A percentile compares a stretch with the other conserved stretches of the same genome.
phyloP scores from a whole-genome alignment of 805 yeast species.

The Kuraishia capsulata region DNA sequence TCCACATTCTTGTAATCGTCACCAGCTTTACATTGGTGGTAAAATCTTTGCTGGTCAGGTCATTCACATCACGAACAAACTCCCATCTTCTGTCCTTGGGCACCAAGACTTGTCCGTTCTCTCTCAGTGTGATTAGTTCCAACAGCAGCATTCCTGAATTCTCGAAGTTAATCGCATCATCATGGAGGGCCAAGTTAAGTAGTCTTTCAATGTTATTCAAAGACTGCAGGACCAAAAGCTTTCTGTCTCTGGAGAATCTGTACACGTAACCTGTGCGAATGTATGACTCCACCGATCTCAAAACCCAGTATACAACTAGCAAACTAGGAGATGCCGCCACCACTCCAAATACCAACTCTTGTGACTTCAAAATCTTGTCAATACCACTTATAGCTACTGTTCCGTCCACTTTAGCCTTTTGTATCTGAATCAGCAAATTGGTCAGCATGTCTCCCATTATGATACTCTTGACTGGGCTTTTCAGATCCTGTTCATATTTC shows the following conservation, averaged over 20 bases:
- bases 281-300: slow-evolving; percentile 20
- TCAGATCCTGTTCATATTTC: slow-evolving; percentile 69
- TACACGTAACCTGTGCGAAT: slow-evolving; percentile 27
- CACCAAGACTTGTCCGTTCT: slow-evolving; percentile 35
- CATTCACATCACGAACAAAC: slow-evolving; percentile 59
- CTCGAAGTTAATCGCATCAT: slow-evolving; percentile 18
- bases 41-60: slow-evolving; percentile 35
- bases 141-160: slow-evolving; percentile 57
- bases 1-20: slow-evolving; percentile 52
- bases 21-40: slow-evolving; percentile 29
- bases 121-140: slow-evolving; percentile 51
- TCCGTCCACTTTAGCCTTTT: slow-evolving; percentile 93
- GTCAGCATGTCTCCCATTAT: slow-evolving; percentile 66
- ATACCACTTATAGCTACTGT: slow-evolving; percentile 85
- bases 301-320: slow-evolving; percentile 41
- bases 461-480: slow-evolving; percentile 55
- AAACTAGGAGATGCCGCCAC: slow-evolving; percentile 83
- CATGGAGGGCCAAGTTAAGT: slow-evolving; percentile 19
- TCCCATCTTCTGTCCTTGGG: slow-evolving; percentile 41
- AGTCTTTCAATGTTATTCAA: slow-evolving; percentile 55
- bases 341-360: slow-evolving; percentile 87
- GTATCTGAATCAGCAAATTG: slow-evolving; percentile 82
- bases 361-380: slow-evolving; percentile 81
- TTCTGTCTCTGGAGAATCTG: slow-evolving; percentile 22
- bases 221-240: slow-evolving; percentile 27